Evolutionary conservation across 1,284 basidiomycete species (phyloP), one percentile per base, ranked within the genome.

Genomic region (Fomitiporia mediterranea): DNA sequence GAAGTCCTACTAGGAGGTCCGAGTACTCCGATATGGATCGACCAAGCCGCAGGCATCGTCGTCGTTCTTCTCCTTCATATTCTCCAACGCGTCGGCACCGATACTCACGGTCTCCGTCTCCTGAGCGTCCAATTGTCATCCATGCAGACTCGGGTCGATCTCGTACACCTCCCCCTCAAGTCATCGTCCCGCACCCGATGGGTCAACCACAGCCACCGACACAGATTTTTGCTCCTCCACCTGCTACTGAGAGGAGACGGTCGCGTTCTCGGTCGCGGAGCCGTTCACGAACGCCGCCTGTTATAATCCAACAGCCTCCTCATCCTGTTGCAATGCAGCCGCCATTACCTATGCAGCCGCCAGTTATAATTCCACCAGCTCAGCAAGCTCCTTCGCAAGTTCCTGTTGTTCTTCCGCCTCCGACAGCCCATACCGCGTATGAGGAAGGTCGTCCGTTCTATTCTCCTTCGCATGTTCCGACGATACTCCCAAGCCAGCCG

Each of bases 371-470:
- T 28, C 19, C 42, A 11, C 42, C 46, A 15, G 43, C 56, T 50
- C n/a, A 27, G 6, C 39, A 35, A 17, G 27, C 28, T 27, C 27
- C 39, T 32, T 34, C 34, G 3, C 49, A 53, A 15, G 21, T 21
- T 15, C 52, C 42, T 30, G 15, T 53, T 17, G 25, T 50, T 49
- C 46, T 58, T 51, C 56, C 44, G 21, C 30, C 48, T 37, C 42
- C 27, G 44, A 13, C 35, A n/a, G n/a, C 42, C 15, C 51, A 57
- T 39, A 15, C 17, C 17, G 32, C 6, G 9, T 40, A 49, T 27
- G 19, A 35, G n/a, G n/a, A 30, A 32, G 35, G 13, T 49, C 42
- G 64, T 25, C 58, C 53, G 23, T 62, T 64, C 46, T 56, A 48
- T 46, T 53, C 57, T 23, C 54, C 52, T 23, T 38, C 58, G 28